A percentile compares a stretch with the other conserved stretches of the same genome.
phyloP scores from a whole-genome alignment of 345 rosid genomes.

The Gossypium thurberi region DNA sequence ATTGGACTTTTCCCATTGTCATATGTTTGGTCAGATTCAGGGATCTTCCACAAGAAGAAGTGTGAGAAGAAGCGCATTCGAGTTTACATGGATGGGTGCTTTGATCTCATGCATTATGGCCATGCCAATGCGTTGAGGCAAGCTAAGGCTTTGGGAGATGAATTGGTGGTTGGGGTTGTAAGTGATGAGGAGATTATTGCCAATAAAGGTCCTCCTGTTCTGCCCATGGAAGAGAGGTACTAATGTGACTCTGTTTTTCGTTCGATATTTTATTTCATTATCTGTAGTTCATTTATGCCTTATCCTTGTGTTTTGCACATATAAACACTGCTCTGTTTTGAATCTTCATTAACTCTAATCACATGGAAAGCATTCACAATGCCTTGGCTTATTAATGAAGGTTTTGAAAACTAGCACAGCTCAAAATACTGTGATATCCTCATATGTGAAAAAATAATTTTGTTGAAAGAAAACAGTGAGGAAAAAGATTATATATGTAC shows the following conservation, averaged over 20 bases:
- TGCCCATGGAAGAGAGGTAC: constrained; percentile 85
- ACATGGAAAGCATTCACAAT: not conserved
- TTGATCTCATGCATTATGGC: constrained; percentile 97
- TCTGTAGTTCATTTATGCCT: not conserved
- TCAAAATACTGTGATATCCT: not conserved
- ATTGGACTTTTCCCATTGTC: constrained; percentile 41
- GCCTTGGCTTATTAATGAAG: not conserved
- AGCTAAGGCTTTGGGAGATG: constrained; percentile 85
- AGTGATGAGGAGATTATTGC: constrained; percentile 93
- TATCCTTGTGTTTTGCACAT: not conserved
- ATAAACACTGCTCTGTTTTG: not conserved
- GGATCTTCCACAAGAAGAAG: constrained; percentile 35
- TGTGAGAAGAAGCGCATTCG: constrained; percentile 52
- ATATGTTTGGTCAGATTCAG: constrained; percentile 33
- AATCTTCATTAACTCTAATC: not conserved
- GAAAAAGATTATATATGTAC: not conserved
- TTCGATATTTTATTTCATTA: not conserved
- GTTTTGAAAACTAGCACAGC: not conserved
- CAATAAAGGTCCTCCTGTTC: constrained; percentile 90
- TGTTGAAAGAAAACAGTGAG: not conserved
- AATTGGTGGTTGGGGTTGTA: constrained; percentile 86
- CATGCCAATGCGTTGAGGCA: constrained; percentile 90
- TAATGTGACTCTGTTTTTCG: not conserved
- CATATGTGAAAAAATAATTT: not conserved
- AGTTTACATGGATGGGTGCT: constrained; percentile 98